phyloP scores from a whole-genome alignment of 257 asterid species.

The Jaltomata sinuosa region DNA sequence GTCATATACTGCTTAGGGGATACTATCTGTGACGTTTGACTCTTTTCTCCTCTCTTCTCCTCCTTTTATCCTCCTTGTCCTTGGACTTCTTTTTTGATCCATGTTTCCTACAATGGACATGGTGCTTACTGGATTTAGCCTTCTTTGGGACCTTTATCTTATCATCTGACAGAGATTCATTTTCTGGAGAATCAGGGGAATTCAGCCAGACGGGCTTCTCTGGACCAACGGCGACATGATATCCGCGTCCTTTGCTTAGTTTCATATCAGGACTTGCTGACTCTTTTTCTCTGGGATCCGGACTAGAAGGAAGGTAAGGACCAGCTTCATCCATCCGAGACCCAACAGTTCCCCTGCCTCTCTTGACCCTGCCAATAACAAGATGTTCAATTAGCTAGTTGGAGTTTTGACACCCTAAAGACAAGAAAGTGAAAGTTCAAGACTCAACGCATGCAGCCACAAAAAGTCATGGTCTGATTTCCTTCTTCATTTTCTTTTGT shows the following conservation, averaged over 20 bases:
- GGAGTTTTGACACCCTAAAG: not conserved
- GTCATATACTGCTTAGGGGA: not conserved
- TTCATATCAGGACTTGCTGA: conserved; percentile 14
- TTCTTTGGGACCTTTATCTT: conserved; percentile 20
- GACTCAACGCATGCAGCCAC: not conserved
- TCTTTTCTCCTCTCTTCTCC: conserved; percentile 38
- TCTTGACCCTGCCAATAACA: conserved; percentile 48
- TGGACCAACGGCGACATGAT: conserved; percentile 49
- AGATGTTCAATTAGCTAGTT: not conserved
- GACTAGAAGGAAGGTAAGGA: conserved; percentile 53
- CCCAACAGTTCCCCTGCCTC: conserved; percentile 95
- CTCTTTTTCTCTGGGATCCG: conserved; percentile 19
- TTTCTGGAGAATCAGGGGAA: conserved; percentile 37
- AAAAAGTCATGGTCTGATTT: not conserved
- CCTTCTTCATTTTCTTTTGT: not conserved
- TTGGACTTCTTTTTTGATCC: conserved; percentile 47
- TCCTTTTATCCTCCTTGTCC: conserved; percentile 32
- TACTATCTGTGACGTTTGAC: conserved; percentile 15
- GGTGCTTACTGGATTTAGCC: conserved; percentile 18
- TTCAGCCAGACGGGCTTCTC: conserved; percentile 38
- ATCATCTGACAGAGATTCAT: conserved; percentile 23
- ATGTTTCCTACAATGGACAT: conserved; percentile 39
- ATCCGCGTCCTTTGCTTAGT: conserved; percentile 8
- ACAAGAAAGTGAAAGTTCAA: not conserved
- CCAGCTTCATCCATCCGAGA: conserved; percentile 97